Conservation (phyloP, 257 asterid genomes). For the Perilla frutescens region DNA sequence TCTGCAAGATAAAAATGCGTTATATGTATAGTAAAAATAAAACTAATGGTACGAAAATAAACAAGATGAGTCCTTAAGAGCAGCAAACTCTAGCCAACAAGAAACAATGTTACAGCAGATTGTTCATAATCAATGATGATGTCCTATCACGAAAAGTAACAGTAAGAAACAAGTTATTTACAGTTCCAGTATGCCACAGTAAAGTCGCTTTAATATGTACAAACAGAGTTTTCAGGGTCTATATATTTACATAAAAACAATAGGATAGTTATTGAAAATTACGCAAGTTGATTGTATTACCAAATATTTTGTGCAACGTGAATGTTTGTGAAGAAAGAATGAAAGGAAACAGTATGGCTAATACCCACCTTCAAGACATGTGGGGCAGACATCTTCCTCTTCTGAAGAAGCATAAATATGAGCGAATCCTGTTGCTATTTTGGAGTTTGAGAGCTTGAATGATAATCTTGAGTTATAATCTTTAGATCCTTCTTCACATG, state of each 20-base stretch:
- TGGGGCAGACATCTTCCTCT: conserved; percentile 96
- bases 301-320: too few relatives aligned
- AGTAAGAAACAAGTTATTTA: neutral
- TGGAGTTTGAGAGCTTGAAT: conserved; percentile 53
- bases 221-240: neutral
- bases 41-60: neutral
- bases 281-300: too few relatives aligned
- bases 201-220: neutral
- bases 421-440: conserved; percentile 58
- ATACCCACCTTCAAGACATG: conserved; percentile 88
- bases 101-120: conserved; percentile 11
- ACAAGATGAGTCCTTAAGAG: neutral
- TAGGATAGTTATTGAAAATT: neutral
- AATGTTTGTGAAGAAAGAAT: neutral
- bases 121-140: conserved; percentile 1
- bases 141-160: neutral
- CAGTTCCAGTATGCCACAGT: neutral
- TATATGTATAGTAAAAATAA: conserved; percentile 27
- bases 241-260: neutral
- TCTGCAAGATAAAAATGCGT: conserved; percentile 54
- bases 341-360: conserved; percentile 4
- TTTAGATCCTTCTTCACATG: conserved; percentile 61
- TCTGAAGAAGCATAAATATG: conserved; percentile 73
- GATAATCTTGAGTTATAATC: conserved; percentile 62
- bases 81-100: neutral